These are phyloP conservation scores for Pichia sp. DNA, from an alignment of 1,139 yeast species.

Conservation along the genomic window DNA sequence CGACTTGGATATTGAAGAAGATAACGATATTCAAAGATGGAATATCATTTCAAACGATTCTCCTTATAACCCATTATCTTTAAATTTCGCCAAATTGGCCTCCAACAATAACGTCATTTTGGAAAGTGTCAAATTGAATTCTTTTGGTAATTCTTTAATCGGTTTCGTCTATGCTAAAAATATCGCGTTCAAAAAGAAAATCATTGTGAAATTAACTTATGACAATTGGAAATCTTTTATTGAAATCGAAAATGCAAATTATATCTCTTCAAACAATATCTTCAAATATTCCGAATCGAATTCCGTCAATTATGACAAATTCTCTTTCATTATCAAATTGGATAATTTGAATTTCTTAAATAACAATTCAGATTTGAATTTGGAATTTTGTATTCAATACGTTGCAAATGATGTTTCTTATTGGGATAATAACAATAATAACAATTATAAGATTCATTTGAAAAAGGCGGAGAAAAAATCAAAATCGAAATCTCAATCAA, in stretches of 20 bases:
- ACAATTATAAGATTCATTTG: slow-evolving; percentile 52
- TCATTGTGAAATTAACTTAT: slow-evolving; percentile 62
- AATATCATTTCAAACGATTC: slow-evolving; percentile 33
- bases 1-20: slow-evolving; percentile 13
- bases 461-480: slow-evolving; percentile 11
- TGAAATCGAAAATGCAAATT: slow-evolving; percentile 36
- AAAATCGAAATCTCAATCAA: slow-evolving; percentile 4
- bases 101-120: slow-evolving; percentile 51
- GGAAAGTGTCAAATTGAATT: slow-evolving; percentile 61
- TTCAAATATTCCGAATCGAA: slow-evolving; percentile 29
- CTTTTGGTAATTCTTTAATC: slow-evolving; percentile 53
- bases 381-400: slow-evolving; percentile 61
- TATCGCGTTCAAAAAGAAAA: slow-evolving; percentile 59
- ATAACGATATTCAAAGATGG: slow-evolving; percentile 40
- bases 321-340: slow-evolving; percentile 44
- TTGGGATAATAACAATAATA: slow-evolving; percentile 74
- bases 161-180: slow-evolving; percentile 79
- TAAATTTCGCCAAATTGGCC: slow-evolving; percentile 40
- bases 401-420: slow-evolving; percentile 45
- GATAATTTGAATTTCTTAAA: slow-evolving; percentile 32
- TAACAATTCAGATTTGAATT: slow-evolving; percentile 32
- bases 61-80: slow-evolving; percentile 25
- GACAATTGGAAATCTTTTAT: slow-evolving; percentile 64
- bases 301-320: slow-evolving; percentile 37
- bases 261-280: slow-evolving; percentile 34